Base-by-base conservation (phyloP, 2,329 filamentous ascomycete genomes). In the Cadophora malorum region DNA sequence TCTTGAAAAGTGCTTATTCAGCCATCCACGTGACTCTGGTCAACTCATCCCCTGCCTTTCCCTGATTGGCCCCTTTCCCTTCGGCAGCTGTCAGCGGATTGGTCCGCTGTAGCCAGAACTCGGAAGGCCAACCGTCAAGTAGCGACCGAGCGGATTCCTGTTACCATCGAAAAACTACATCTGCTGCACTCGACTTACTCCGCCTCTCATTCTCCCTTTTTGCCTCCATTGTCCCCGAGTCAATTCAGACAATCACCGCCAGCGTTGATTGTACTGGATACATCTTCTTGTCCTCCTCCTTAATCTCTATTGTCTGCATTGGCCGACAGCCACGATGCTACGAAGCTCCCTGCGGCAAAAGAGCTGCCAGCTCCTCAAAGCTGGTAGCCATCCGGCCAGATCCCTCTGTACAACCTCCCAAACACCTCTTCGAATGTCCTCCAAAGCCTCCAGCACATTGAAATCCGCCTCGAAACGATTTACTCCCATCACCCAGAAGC, bases 281-380 rank as follows among this genome's bases (percentile, higher is more conserved):
- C 61, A 53, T 53, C 49, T 12, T 65, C 41, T 35, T 64, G 35
- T 67, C 65, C 33, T 64, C 28, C 10, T 63, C 60, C 25, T 49
- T 68, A 41, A 60, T 38, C 58, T 55, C 66, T 65, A 33, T 67
- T 71, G 47, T 67, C 25, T 77, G 77, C 78, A 79, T 80, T 75
- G 78, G 76, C 76, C 77, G 16, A 45, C 8, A 78, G 79, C 82
- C 55, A 85, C 80, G 83, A 93, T 93, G 91, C 86, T 93, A 85
- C 89, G 90, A 83, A 87, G 86, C 79, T 87, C 89, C 74, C 81
- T 92, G 74, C 85, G 85, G 76, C 85, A 85, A 81, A 87, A 88
- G 80, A 86, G 88, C 83, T 84, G 85, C 78, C 86, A 86, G 83
- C 86, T 91, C 81, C 80, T 87, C 63, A 81, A 82, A 77, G 83